phyloP scores from a whole-genome alignment of 495 filamentous ascomycete species.

The Cercophora newfieldiana region DNA sequence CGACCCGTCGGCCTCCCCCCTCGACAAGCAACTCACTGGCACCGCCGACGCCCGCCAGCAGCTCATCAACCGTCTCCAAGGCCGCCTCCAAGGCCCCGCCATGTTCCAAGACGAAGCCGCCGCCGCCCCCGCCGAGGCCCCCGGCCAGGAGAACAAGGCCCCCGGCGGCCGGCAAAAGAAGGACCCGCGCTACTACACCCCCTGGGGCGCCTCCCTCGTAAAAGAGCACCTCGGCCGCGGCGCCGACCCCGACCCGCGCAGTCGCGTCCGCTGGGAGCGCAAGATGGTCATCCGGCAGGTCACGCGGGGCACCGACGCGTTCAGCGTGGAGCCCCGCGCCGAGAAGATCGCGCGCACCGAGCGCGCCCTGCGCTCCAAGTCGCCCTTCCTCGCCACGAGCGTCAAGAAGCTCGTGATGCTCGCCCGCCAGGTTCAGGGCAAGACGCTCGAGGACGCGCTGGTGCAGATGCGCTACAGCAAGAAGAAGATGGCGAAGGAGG shows the following conservation, averaged over 20 bases:
- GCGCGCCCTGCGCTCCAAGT: constrained; percentile 62
- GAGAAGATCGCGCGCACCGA: constrained; percentile 72
- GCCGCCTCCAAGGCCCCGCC: constrained; percentile 44
- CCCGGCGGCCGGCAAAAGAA: background rate
- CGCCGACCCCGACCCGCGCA: constrained; percentile 68
- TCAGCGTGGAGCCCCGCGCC: constrained; percentile 64
- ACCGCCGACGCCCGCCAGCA: constrained; percentile 33
- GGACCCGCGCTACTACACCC: background rate
- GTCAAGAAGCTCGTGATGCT: constrained; percentile 85
- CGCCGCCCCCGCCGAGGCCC: constrained; percentile 22
- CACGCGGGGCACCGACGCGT: constrained; percentile 42
- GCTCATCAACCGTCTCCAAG: constrained; percentile 30
- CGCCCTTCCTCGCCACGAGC: constrained; percentile 70
- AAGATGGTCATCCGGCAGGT: constrained; percentile 78
- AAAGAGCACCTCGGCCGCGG: constrained; percentile 53
- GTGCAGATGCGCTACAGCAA: constrained; percentile 92
- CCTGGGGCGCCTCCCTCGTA: constrained; percentile 29
- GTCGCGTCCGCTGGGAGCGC: constrained; percentile 70
- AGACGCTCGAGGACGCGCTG: constrained; percentile 88
- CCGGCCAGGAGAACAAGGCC: constrained; percentile 7
- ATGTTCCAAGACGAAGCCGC: constrained; percentile 61
- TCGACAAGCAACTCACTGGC: constrained; percentile 13
- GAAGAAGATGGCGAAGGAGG: constrained; percentile 87
- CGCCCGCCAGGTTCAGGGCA: constrained; percentile 84
- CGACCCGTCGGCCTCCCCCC: background rate